Evolutionary conservation across 257 asterid genomes (phyloP).

Genomic region (Voacanga thouarsii): DNA sequence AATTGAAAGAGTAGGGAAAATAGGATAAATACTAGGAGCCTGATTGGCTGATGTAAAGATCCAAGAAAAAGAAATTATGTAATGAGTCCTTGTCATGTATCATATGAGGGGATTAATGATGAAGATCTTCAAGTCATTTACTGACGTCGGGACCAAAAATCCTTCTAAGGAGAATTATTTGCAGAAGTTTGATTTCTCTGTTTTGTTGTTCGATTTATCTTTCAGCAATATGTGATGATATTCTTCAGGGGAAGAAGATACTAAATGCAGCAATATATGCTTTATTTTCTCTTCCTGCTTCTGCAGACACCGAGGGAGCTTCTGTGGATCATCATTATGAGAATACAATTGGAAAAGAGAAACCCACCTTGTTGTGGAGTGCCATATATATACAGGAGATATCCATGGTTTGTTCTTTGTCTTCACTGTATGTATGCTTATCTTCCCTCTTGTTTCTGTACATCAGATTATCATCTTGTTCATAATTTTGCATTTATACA

Average conservation of each 20-base stretch:
- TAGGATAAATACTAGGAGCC: not conserved
- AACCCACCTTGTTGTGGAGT: conserved; percentile 82
- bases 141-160: not conserved
- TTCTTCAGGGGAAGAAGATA: conserved; percentile 63
- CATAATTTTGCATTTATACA: not conserved
- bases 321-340: conserved; percentile 28
- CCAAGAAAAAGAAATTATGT: not conserved
- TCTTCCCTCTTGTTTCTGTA: not conserved
- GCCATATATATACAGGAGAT: conserved; percentile 62
- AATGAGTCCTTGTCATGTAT: not conserved
- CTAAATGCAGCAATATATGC: conserved; percentile 59
- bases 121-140: not conserved
- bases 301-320: conserved; percentile 32
- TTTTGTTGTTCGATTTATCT: conserved; percentile 50
- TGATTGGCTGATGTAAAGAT: not conserved
- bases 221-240: conserved; percentile 60
- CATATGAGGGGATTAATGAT: not conserved
- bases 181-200: not conserved
- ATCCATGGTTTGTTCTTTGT: conserved; percentile 43
- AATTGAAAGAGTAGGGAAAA: not conserved
- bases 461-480: not conserved
- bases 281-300: conserved; percentile 45
- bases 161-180: not conserved
- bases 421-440: not conserved
- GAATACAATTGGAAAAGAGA: conserved; percentile 31